Evolutionary conservation across 805 yeast genomes (phyloP).

Genomic region (Barnettozyma botsteinii): DNA sequence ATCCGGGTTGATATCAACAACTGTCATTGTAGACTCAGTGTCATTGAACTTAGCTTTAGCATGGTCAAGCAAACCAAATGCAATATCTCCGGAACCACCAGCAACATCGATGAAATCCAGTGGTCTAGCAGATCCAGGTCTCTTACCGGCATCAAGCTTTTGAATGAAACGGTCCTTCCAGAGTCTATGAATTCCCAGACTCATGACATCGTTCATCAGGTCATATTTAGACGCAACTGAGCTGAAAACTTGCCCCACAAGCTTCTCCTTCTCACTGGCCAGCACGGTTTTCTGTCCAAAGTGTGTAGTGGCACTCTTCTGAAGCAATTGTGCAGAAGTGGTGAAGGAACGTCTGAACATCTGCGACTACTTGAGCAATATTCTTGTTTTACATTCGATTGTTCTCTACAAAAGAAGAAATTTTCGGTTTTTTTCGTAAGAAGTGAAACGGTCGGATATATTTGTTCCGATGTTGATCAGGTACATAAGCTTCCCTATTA

Average conservation of each 20-base stretch:
- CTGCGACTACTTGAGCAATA: background rate
- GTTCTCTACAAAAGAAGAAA: background rate
- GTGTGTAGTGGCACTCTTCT: slow-evolving; percentile 60
- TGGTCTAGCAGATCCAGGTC: slow-evolving; percentile 75
- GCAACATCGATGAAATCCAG: slow-evolving; percentile 92
- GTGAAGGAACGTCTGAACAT: slow-evolving; percentile 7
- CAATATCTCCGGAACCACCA: slow-evolving; percentile 98
- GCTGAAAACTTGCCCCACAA: slow-evolving; percentile 84
- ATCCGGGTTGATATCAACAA: slow-evolving; percentile 93
- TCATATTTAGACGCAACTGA: slow-evolving; percentile 94
- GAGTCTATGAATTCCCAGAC: slow-evolving; percentile 86
- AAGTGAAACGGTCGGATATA: background rate
- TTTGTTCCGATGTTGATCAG: background rate
- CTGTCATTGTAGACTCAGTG: slow-evolving; percentile 70
- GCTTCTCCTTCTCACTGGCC: slow-evolving; percentile 70
- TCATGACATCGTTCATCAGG: slow-evolving; percentile 97
- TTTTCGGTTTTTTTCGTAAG: background rate
- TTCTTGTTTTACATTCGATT: background rate
- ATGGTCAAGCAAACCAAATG: slow-evolving; percentile 89
- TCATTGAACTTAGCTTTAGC: slow-evolving; percentile 78
- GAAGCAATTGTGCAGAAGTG: slow-evolving; percentile 4
- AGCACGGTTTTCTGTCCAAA: slow-evolving; percentile 86
- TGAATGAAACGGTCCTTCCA: slow-evolving; percentile 92
- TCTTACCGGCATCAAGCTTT: slow-evolving; percentile 85
- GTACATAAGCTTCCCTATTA: no score